Conservation (phyloP, 805 yeast species). For the Starmerella sp. region DNA sequence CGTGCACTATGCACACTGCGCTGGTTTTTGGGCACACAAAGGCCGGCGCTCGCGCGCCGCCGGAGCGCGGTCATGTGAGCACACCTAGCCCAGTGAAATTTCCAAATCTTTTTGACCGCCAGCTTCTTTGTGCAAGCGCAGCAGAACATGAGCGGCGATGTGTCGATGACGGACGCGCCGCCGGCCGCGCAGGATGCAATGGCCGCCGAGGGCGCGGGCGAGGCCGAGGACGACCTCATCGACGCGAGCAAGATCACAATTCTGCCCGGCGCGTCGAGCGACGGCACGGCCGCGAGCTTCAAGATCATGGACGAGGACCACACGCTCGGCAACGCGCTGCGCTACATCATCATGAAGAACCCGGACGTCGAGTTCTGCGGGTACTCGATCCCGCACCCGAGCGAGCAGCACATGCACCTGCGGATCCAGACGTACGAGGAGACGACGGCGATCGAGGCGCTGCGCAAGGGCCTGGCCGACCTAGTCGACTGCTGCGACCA, state of each 20-base stretch:
- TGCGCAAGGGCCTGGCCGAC: slow-evolving; percentile 83
- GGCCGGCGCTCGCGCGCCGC: no score
- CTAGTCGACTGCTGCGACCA: slow-evolving; percentile 70
- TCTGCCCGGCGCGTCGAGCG: slow-evolving; percentile 64
- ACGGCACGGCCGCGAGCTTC: slow-evolving; percentile 90
- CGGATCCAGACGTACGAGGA: slow-evolving; percentile 88
- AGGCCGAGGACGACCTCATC: not conserved
- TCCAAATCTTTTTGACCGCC: not conserved
- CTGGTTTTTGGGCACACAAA: no score
- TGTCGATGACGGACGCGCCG: slow-evolving; percentile 14
- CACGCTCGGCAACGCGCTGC: slow-evolving; percentile 85
- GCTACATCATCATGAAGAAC: slow-evolving; percentile 92
- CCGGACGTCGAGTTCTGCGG: slow-evolving; percentile 98
- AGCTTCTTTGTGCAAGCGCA: not conserved
- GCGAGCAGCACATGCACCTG: slow-evolving; percentile 77
- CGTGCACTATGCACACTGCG: no score
- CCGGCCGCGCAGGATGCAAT: not conserved
- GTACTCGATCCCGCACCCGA: slow-evolving; percentile 96
- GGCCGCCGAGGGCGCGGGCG: not conserved
- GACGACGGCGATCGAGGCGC: slow-evolving; percentile 81
- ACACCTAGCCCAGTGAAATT: not conserved
- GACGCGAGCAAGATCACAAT: slow-evolving; percentile 21
- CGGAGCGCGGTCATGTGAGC: not conserved
- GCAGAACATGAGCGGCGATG: slow-evolving; percentile 10
- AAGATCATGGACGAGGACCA: slow-evolving; percentile 92